Evolutionary conservation across 1,284 basidiomycete species (phyloP).

Genomic region (Agroathelia rolfsii): DNA sequence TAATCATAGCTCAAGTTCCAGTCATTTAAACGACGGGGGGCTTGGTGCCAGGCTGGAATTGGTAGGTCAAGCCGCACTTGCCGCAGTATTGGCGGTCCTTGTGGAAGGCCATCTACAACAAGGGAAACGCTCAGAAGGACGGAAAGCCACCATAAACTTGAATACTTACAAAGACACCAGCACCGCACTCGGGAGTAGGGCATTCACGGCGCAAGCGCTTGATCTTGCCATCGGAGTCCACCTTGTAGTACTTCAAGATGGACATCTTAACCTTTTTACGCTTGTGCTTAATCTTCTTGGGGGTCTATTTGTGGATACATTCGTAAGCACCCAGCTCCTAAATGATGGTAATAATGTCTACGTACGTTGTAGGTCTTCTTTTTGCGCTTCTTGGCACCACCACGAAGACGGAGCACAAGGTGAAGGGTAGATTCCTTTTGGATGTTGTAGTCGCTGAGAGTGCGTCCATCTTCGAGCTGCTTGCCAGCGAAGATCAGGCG

Average conservation of each 20-base stretch:
- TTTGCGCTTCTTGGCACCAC: conserved; percentile 99
- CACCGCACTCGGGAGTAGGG: conserved; percentile 84
- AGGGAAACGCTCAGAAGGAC: conserved; percentile 1
- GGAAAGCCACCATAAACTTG: neutral
- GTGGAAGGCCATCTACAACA: conserved; percentile 82
- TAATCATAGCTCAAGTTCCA: conserved; percentile 2
- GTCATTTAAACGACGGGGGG: conserved; percentile 50
- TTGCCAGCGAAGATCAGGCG: conserved; percentile 98
- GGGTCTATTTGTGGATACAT: conserved; percentile 51
- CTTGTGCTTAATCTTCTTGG: conserved; percentile 99
- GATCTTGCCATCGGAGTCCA: conserved; percentile 98
- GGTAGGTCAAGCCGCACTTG: conserved; percentile 89
- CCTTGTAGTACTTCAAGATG: conserved; percentile 99
- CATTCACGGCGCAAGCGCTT: conserved; percentile 98
- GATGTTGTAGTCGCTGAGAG: conserved; percentile 88
- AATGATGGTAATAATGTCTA: conserved; percentile 8
- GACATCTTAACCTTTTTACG: conserved; percentile 99
- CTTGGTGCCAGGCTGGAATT: conserved; percentile 74
- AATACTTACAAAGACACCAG: conserved; percentile 81
- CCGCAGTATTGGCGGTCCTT: conserved; percentile 93
- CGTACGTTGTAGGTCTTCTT: conserved; percentile 96
- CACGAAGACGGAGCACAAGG: conserved; percentile 89
- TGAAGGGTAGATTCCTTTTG: conserved; percentile 96
- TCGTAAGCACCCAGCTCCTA: conserved; percentile 2
- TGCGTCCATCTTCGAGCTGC: conserved; percentile 92